Base-by-base conservation (phyloP, 768 basidiomycete species). In the Trametes cubensis region DNA sequence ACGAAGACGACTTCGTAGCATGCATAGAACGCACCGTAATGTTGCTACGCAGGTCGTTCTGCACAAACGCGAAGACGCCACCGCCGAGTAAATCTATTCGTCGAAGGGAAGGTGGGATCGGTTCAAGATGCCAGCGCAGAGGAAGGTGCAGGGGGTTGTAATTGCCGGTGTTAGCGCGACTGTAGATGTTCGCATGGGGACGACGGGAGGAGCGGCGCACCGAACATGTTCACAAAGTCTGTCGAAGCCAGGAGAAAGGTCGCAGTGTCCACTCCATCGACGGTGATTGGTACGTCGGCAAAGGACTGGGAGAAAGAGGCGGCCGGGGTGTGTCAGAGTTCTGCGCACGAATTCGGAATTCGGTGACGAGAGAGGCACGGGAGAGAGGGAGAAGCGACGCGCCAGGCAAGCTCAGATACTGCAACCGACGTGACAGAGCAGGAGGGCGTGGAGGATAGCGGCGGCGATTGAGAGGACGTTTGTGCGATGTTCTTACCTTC, bases 231-330 rank as follows among this genome's bases (percentile, higher is more conserved):
- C 17, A 89, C 79, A 26, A 98, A 81, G 18, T 92, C 95, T 74
- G 96, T 93, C 20, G 93, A 86, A 0, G 95, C 95, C 70, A 92
- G 88, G 48, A 94, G 79, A 79, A 98, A 98, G 14, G 81, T 74
- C 20, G 77, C 70, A 0, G 94, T 93, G 71, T 94, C 87, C 53
- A 98, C 85, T 15, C 95, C 95, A 4, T 80, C 76, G 46, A 84
- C 80, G n/a, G 84, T 85, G 66, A 91, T 79, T 17, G 86, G 83
- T 42, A 98, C 92, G 64, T 96, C 91, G 68, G 83, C 85, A 74
- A 92, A 98, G 11, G 92, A 94, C 95, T 97, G 65, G 26, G 56
- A 17, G 47, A 28, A 13, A 25, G 25, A 47, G 13, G 45, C 20
- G 25, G 48, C 13, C 14, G 48, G 23, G 26, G 10, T 34, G 34